Conservation (phyloP, 441 rosid species). For the Erysimum cheiri region DNA sequence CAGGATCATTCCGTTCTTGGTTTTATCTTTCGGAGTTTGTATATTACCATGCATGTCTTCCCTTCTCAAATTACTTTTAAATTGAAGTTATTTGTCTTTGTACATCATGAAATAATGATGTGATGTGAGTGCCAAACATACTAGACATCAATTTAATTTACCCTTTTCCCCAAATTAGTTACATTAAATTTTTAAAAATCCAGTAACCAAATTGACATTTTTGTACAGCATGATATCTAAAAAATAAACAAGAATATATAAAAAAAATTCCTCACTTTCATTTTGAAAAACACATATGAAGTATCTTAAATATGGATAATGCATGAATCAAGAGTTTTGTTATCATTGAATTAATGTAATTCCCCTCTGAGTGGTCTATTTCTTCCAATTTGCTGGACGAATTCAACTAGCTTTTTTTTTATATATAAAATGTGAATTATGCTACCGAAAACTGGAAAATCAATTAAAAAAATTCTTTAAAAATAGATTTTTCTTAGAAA, state of each 20-base stretch:
- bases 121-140: conserved; percentile 23
- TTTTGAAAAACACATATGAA: neutral
- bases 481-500: no score
- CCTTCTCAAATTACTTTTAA: conserved; percentile 34
- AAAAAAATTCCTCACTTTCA: neutral
- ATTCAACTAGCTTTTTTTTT: no score
- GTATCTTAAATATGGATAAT: neutral
- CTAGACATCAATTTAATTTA: conserved; percentile 4
- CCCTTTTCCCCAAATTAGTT: neutral
- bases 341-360: no score
- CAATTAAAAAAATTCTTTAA: no score
- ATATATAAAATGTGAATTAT: no score
- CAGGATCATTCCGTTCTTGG: conserved; percentile 33
- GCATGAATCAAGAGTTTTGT: neutral
- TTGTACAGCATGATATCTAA: neutral
- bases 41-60: conserved; percentile 39
- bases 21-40: conserved; percentile 31
- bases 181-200: neutral
- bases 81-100: conserved; percentile 37
- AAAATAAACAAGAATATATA: neutral
- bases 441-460: no score
- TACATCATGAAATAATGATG: conserved; percentile 47
- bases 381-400: no score
- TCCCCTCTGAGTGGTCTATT: no score
- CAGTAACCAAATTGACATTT: neutral